These are phyloP conservation scores for Microascus cirrosus DNA, from an alignment of 2,329 filamentous ascomycete species.

Conservation along the genomic window DNA sequence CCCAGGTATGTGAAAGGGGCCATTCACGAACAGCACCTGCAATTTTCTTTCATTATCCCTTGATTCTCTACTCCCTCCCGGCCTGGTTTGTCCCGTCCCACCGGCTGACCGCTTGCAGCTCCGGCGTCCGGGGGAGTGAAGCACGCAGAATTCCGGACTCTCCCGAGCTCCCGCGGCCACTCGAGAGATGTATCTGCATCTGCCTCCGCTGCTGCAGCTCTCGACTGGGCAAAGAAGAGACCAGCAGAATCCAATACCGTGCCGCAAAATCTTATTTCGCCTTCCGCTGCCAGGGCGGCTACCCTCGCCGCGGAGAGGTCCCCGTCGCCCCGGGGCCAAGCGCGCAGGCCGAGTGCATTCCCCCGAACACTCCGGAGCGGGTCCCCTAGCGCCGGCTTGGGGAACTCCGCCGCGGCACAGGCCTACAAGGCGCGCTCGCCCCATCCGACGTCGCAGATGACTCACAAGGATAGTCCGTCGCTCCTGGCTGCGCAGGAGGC, in stretches of 20 bases:
- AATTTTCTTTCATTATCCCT: background rate
- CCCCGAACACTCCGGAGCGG: background rate
- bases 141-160: constrained; percentile 60
- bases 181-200: constrained; percentile 48
- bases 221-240: constrained; percentile 63
- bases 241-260: background rate
- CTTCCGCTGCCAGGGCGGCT: background rate
- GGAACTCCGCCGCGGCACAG: background rate
- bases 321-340: background rate
- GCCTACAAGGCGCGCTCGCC: background rate
- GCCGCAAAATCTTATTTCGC: background rate
- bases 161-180: constrained; percentile 60
- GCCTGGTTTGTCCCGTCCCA: background rate
- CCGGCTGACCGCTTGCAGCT: background rate
- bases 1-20: background rate
- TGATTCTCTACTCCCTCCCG: background rate
- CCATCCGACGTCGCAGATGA: constrained; percentile 42
- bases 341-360: background rate
- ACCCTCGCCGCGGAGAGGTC: background rate
- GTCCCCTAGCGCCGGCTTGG: background rate
- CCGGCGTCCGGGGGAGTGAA: constrained; percentile 39
- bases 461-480: background rate
- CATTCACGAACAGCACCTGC: background rate
- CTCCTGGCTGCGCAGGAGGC: constrained; percentile 1
- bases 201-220: constrained; percentile 50